These are phyloP conservation scores for Eucalyptus coolabah DNA, from an alignment of 345 rosid species.

Conservation along the genomic window DNA sequence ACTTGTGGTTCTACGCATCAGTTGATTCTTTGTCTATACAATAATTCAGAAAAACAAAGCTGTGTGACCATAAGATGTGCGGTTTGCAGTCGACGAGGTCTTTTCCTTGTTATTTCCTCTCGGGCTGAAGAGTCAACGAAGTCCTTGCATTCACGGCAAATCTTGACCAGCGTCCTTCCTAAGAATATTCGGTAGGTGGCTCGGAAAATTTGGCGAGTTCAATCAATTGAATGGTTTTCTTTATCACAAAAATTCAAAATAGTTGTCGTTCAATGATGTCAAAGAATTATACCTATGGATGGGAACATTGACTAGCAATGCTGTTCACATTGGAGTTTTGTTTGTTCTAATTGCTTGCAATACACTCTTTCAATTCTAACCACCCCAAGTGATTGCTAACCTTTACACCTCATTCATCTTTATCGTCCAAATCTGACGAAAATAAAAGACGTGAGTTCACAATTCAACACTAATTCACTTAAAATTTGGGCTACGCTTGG, in stretches of 20 bases:
- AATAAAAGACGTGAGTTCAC: too few relatives aligned
- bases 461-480: background rate
- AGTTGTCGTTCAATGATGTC: background rate
- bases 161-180: too few relatives aligned
- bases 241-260: background rate
- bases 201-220: fast-evolving
- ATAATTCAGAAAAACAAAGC: background rate
- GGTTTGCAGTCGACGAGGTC: background rate
- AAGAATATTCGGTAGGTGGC: background rate
- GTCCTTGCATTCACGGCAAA: background rate
- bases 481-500: background rate
- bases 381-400: background rate
- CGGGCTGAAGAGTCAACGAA: background rate
- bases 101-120: background rate
- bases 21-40: background rate
- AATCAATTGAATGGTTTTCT: background rate
- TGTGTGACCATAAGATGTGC: background rate
- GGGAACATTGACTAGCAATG: background rate
- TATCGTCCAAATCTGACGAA: background rate
- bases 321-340: background rate
- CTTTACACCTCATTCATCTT: background rate
- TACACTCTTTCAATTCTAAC: fast-evolving
- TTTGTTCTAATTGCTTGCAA: background rate
- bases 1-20: background rate
- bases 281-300: background rate